Conservation (phyloP, 2,329 filamentous ascomycete species). For the Onygenales sp. region DNA sequence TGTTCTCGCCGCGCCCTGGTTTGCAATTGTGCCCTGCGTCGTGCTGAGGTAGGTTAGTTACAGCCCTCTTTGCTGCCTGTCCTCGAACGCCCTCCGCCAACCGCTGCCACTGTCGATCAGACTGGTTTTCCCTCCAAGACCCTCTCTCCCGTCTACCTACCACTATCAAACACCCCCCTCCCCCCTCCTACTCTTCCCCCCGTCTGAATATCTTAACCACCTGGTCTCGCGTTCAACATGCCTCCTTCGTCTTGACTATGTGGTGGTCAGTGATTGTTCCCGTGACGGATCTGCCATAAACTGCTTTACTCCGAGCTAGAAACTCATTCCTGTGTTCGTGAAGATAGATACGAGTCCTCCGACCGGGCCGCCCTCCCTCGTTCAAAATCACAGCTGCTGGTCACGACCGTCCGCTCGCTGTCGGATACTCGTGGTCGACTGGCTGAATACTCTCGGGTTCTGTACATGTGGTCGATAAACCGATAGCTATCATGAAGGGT, state of each 20-base stretch:
- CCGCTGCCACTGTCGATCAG: no score
- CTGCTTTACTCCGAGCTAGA: not conserved
- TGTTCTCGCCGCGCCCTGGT: no score
- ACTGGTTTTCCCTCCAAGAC: no score
- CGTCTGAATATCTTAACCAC: no score
- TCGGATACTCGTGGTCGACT: slow-evolving; percentile 9
- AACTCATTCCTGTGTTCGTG: not conserved
- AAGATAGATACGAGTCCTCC: not conserved
- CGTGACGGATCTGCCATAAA: not conserved
- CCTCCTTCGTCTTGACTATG: not conserved
- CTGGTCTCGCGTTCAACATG: no score
- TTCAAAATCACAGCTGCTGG: slow-evolving; percentile 1
- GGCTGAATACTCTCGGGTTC: slow-evolving; percentile 2
- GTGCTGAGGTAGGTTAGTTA: slow-evolving; percentile 1
- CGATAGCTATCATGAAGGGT: slow-evolving; percentile 71
- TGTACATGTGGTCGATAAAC: slow-evolving; percentile 17
- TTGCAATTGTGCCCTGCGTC: not conserved
- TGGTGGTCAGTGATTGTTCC: not conserved
- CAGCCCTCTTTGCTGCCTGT: not conserved
- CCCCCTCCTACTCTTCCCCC: no score
- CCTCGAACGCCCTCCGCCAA: not conserved
- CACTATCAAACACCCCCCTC: no score
- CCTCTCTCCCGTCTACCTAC: no score
- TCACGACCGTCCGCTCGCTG: slow-evolving; percentile 3
- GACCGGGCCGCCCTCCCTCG: not conserved